phyloP scores from a whole-genome alignment of 805 yeast genomes.

The Tetrapisispora pingtungensis region DNA sequence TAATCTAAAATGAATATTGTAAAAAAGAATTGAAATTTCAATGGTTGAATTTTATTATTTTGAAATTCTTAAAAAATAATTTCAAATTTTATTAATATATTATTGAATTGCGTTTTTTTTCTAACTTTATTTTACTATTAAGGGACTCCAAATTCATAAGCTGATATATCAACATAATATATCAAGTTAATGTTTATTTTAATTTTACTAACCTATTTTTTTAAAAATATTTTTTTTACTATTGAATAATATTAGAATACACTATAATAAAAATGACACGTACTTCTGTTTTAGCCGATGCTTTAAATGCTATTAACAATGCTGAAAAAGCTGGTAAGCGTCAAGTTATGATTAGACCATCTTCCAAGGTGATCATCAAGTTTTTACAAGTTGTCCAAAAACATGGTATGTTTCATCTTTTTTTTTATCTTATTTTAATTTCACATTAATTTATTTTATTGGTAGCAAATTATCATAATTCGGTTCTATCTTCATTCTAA shows the following conservation, averaged over 20 bases:
- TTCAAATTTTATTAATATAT: too few species aligned
- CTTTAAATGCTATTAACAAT: constrained; percentile 93
- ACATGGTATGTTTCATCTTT: constrained; percentile 52
- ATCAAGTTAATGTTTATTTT: background rate
- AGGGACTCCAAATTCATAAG: too few species aligned
- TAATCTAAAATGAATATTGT: background rate
- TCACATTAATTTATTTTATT: background rate
- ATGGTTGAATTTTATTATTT: too few species aligned
- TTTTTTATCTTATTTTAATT: too few species aligned
- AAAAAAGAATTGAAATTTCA: too few species aligned
- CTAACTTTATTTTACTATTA: too few species aligned
- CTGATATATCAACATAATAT: too few species aligned
- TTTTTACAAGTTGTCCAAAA: constrained; percentile 93
- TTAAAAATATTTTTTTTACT: too few species aligned
- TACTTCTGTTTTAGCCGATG: constrained; percentile 97
- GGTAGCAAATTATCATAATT: too few species aligned
- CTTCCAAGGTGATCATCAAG: constrained; percentile 94
- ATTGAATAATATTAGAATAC: background rate
- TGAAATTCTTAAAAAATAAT: too few species aligned
- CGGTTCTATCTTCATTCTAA: too few species aligned
- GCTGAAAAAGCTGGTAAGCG: constrained; percentile 99
- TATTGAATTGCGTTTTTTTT: too few species aligned
- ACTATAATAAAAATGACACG: constrained; percentile 64
- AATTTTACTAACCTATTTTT: background rate
- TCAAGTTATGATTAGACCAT: constrained; percentile 96